Evolutionary conservation across 2,329 filamentous ascomycete species (phyloP), one percentile per base, ranked within the genome.

Genomic region (Magnaporthiopsis poae): DNA sequence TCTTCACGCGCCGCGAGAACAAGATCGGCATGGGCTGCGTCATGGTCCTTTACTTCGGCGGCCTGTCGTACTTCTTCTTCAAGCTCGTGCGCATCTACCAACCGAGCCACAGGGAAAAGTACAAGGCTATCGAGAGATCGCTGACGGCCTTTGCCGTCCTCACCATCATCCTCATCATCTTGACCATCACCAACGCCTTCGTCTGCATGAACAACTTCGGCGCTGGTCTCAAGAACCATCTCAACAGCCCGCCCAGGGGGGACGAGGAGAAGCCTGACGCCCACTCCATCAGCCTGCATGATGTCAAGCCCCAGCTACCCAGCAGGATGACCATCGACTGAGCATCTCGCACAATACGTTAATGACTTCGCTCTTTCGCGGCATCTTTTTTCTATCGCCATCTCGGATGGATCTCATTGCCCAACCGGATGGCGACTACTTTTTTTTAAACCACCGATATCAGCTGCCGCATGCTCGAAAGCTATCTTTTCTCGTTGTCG

Each of bases 1-100:
- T 84, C 78, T 96, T 91, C 78, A 93, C 92, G 21, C 89, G 91
- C 63, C 87, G 87, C 70, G 95, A 99, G 77, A 93, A 88, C 74
- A 88, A 88, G 71, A 68, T 82, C 13, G 93, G 94, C 75, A 96
- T 96, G 87, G 79, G 88, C 66, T 73, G 81, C 70, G 87, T 92
- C 74, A 94, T 98, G 72, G 80, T 93, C 65, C 84, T 97, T 67
- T 97, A 96, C 79, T 88, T 96, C 70, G 92, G 90, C 69, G 94
- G 88, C 59, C 85, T 98, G 70, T 91, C 88, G 67, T 99, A 98
- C 81, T 99, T 99, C 82, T 85, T 96, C 75, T 99, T 97, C 86
- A 99, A 99, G 83, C 87, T 99, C 66, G 90, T 95, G 68, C 91
- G 95, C 75, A 99, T 99, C 87, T 99, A 96, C 78, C 87, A 90